These are phyloP conservation scores for Trichosporon coremiiforme DNA, from an alignment of 1,284 basidiomycete species.

Conservation along the genomic window DNA sequence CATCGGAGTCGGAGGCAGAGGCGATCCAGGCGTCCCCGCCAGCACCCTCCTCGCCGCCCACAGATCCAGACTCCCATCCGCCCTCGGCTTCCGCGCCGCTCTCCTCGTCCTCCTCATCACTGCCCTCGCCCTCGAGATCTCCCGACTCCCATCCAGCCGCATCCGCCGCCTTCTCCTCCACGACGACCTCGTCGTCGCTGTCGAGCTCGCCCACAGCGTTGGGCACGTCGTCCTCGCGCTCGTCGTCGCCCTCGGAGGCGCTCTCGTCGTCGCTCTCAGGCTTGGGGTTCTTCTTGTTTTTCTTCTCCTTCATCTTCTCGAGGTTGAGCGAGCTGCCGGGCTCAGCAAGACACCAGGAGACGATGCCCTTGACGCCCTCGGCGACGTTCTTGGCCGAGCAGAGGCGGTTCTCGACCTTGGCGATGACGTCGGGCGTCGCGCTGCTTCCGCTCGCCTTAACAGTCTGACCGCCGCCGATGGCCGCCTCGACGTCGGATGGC, in stretches of 20 bases:
- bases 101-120: slow-evolving; percentile 37
- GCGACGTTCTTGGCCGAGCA: slow-evolving; percentile 76
- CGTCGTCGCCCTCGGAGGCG: slow-evolving; percentile 21
- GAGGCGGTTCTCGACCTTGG: slow-evolving; percentile 71
- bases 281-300: slow-evolving; percentile 27
- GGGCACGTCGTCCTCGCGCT: slow-evolving; percentile 24
- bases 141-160: slow-evolving; percentile 65
- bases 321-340: slow-evolving; percentile 46
- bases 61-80: slow-evolving; percentile 64
- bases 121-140: slow-evolving; percentile 39
- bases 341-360: slow-evolving; percentile 58
- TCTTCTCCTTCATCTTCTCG: slow-evolving; percentile 36
- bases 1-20: slow-evolving; percentile 20
- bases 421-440: slow-evolving; percentile 58
- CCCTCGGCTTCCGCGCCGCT: slow-evolving; percentile 55
- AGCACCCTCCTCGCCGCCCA: slow-evolving; percentile 39
- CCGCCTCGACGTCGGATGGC: slow-evolving; percentile 53
- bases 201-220: slow-evolving; percentile 17
- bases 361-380: slow-evolving; percentile 62
- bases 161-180: slow-evolving; percentile 54
- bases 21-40: slow-evolving; percentile 12
- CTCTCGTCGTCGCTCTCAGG: slow-evolving; percentile 19
- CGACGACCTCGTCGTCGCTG: slow-evolving; percentile 32
- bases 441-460: slow-evolving; percentile 37
- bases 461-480: slow-evolving; percentile 30